Base-by-base conservation (phyloP, 331 rosid species). In the Pyracantha coccinea region DNA sequence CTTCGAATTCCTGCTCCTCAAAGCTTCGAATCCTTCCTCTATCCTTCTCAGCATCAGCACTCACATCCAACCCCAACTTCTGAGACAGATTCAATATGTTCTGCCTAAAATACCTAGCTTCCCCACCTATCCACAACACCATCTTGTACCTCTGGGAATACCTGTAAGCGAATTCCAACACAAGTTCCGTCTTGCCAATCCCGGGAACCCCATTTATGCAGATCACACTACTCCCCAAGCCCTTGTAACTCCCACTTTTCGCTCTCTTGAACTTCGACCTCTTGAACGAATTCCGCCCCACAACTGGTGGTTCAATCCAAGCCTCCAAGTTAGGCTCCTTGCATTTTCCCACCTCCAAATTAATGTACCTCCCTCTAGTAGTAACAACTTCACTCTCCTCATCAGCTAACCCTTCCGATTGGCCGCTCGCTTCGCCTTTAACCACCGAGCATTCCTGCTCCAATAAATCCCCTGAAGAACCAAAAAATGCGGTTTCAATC, bases 1-100 rank as follows among this genome's bases (percentile, higher is more conserved):
- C 97, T 77, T 91, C 98, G 2, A 75, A 68, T 78, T 93, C 98
- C 75, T 93, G 98, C 83, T 91, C 98, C 77, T 93, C 98, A 10
- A 93, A 93, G 90, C 89, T 87, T 3, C 96, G 86, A 28, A 88
- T 85, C 57, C 93, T 69, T 7, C 97, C 96, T 12, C 96, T 82
- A 63, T 89, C 97, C 24, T 78, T 88, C 77, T 91, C 97, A 0
- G 83, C 81, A 82, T 89, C 96, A 41, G 96, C 93, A 74, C 92
- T 90, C 50, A 93, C 93, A 79, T 91, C 96, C 76, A 88, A 69
- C 10, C 97, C 91, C 60, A 93, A 79, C 69, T 75, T 74, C 58
- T 81, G 70, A 20, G 97, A 91, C 60, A 93, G 64, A 76, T 93
- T 89, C 85, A 93, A 70, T 67, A 91, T 79, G 78, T 88, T 91